Evolutionary conservation across 2,329 filamentous ascomycete genomes (phyloP).

Genomic region (Exophiala dermatitidis): DNA sequence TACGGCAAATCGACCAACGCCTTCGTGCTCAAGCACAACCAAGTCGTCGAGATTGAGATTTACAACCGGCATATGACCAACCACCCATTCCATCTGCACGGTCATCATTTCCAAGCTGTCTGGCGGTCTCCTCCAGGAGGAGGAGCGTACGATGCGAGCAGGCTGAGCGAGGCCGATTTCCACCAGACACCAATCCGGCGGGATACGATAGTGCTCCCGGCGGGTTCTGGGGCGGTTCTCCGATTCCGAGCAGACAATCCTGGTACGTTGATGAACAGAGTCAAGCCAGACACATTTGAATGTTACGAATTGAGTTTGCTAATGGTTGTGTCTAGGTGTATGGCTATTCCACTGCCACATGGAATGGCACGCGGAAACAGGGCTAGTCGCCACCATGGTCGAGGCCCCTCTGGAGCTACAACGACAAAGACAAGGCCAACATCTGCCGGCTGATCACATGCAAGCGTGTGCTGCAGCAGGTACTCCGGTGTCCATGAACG

Average conservation of each 20-base stretch:
- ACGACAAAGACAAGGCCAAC: conserved; percentile 29
- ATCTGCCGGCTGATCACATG: neutral
- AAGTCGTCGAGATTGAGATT: conserved; percentile 39
- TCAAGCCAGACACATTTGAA: neutral
- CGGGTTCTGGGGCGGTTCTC: conserved; percentile 60
- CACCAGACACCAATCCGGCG: conserved; percentile 51
- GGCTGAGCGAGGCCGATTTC: conserved; percentile 35
- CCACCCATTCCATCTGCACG: conserved; percentile 49
- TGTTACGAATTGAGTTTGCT: neutral
- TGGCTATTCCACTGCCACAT: conserved; percentile 76
- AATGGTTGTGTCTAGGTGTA: conserved; percentile 31
- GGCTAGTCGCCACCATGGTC: conserved; percentile 49
- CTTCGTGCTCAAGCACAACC: conserved; percentile 33
- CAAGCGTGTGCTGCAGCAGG: neutral
- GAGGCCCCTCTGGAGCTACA: conserved; percentile 53
- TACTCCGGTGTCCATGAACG: neutral
- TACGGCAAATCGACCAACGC: conserved; percentile 61
- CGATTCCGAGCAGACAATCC: conserved; percentile 40
- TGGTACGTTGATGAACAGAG: neutral
- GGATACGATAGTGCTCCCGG: conserved; percentile 59
- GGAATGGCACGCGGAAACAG: conserved; percentile 64
- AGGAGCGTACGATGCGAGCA: neutral
- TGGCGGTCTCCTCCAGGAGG: conserved; percentile 40
- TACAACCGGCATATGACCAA: conserved; percentile 39
- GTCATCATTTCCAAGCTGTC: conserved; percentile 57